A percentile compares a stretch with the other conserved stretches of the same genome.
Evolutionary conservation across 352 stramenopile species (phyloP).

Genomic region (Pythium brachiatum): DNA sequence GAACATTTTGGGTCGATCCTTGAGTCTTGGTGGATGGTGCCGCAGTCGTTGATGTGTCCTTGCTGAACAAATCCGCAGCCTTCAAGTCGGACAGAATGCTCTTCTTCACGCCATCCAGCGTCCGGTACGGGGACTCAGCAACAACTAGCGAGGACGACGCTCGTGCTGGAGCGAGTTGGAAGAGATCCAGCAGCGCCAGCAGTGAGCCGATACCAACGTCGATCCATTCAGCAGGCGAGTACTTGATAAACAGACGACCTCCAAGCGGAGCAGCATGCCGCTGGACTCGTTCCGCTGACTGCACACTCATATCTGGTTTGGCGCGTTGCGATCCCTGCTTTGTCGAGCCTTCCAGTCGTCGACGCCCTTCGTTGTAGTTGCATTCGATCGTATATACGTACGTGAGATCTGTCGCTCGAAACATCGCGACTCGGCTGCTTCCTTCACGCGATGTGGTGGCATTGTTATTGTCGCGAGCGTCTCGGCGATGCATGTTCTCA

Average conservation of each 20-base stretch:
- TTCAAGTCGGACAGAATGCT: slow-evolving; percentile 49
- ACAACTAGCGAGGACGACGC: neutral
- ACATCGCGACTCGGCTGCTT: slow-evolving; percentile 75
- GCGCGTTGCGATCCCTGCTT: slow-evolving; percentile 5
- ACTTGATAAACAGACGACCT: slow-evolving; percentile 58
- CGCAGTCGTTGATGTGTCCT: neutral
- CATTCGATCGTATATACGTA: slow-evolving; percentile 92
- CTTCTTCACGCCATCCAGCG: slow-evolving; percentile 48
- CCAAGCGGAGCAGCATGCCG: slow-evolving; percentile 9
- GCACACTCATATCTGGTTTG: slow-evolving; percentile 3
- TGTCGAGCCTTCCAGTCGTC: slow-evolving; percentile 31
- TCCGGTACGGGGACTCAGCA: slow-evolving; percentile 49
- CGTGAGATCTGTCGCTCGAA: slow-evolving; percentile 58
- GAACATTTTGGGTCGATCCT: neutral
- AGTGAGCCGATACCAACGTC: slow-evolving; percentile 66
- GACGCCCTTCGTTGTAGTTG: slow-evolving; percentile 88
- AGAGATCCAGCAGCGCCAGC: slow-evolving; percentile 60
- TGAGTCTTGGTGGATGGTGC: neutral
- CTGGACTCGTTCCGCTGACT: slow-evolving; percentile 12
- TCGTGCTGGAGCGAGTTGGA: slow-evolving; percentile 36
- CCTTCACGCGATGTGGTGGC: slow-evolving; percentile 59
- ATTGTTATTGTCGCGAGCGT: slow-evolving; percentile 59
- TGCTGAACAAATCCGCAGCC: slow-evolving; percentile 4
- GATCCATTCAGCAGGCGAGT: slow-evolving; percentile 57
- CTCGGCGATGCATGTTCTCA: slow-evolving; percentile 69